A percentile compares a stretch with the other conserved stretches of the same genome.
Evolutionary conservation across 306 rosid genomes (phyloP).

Genomic region (Cercis canadensis): DNA sequence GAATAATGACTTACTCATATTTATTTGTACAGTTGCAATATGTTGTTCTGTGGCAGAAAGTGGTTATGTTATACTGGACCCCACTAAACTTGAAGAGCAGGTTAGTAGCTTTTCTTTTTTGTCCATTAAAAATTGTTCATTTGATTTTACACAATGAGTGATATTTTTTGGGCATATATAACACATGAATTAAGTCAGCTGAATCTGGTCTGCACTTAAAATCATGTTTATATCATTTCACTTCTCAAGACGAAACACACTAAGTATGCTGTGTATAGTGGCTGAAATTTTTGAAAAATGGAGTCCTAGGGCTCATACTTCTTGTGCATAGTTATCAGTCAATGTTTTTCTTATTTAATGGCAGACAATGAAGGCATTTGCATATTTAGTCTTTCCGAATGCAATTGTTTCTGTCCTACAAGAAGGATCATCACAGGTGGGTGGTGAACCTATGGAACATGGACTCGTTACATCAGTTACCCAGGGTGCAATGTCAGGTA

Average conservation of each 20-base stretch:
- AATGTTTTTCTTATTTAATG: slow-evolving; percentile 27
- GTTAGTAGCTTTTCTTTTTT: slow-evolving; percentile 41
- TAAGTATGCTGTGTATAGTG: background rate
- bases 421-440: slow-evolving; percentile 46
- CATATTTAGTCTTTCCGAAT: slow-evolving; percentile 90
- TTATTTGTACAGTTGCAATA: slow-evolving; percentile 75
- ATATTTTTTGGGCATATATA: no score
- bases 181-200: slow-evolving; percentile 1
- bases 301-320: background rate
- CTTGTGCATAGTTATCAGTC: slow-evolving; percentile 33
- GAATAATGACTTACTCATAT: slow-evolving; percentile 36
- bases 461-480: slow-evolving; percentile 91
- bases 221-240: background rate
- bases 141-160: background rate
- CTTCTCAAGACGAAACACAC: background rate
- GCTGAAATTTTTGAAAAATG: background rate
- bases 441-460: slow-evolving; percentile 71
- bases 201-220: background rate
- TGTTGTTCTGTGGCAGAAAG: slow-evolving; percentile 79
- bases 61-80: slow-evolving; percentile 75
- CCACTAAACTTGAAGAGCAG: slow-evolving; percentile 94
- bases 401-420: slow-evolving; percentile 54
- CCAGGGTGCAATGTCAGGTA: slow-evolving; percentile 93
- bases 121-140: slow-evolving; percentile 9
- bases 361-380: slow-evolving; percentile 85